phyloP scores from a whole-genome alignment of 768 basidiomycete species.

The Hygrophorus russula region DNA sequence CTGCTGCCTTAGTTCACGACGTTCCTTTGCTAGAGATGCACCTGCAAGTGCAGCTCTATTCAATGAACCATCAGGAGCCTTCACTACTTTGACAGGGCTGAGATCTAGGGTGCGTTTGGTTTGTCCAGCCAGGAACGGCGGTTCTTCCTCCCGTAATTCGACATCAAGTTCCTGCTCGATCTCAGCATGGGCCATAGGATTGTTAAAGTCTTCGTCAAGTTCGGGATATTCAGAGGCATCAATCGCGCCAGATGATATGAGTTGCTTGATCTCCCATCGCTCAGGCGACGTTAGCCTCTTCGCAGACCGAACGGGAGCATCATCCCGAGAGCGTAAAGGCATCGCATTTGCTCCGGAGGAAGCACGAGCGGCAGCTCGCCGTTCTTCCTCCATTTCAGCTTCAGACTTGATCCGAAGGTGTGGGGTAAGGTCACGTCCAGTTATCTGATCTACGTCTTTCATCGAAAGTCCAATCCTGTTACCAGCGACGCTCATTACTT shows the following conservation, averaged over 20 bases:
- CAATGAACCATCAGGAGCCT: slow-evolving; percentile 94
- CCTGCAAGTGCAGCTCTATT: slow-evolving; percentile 94
- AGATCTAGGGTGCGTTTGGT: slow-evolving; percentile 92
- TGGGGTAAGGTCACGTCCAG: slow-evolving; percentile 87
- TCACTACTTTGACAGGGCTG: slow-evolving; percentile 96
- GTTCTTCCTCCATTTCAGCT: slow-evolving; percentile 84
- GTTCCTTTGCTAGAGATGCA: slow-evolving; percentile 88
- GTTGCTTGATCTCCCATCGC: slow-evolving; percentile 98
- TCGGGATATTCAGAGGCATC: slow-evolving; percentile 92
- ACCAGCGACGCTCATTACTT: slow-evolving; percentile 90
- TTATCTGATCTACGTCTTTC: slow-evolving; percentile 92
- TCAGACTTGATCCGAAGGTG: slow-evolving; percentile 92
- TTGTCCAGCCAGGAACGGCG: slow-evolving; percentile 91
- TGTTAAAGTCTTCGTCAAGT: slow-evolving; percentile 74
- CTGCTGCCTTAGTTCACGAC: slow-evolving; percentile 87
- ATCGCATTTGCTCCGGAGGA: slow-evolving; percentile 82
- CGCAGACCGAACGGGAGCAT: slow-evolving; percentile 59
- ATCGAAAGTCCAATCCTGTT: slow-evolving; percentile 80
- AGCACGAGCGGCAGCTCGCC: slow-evolving; percentile 45
- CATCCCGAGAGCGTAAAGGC: slow-evolving; percentile 50
- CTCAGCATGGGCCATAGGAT: slow-evolving; percentile 69
- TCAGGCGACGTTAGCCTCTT: slow-evolving; percentile 93
- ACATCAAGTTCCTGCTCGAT: slow-evolving; percentile 97
- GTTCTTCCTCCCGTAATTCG: slow-evolving; percentile 94
- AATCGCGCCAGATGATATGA: slow-evolving; percentile 90